These are phyloP conservation scores for Thermochaetoides thermophila DNA, from an alignment of 495 filamentous ascomycete genomes.

Conservation along the genomic window DNA sequence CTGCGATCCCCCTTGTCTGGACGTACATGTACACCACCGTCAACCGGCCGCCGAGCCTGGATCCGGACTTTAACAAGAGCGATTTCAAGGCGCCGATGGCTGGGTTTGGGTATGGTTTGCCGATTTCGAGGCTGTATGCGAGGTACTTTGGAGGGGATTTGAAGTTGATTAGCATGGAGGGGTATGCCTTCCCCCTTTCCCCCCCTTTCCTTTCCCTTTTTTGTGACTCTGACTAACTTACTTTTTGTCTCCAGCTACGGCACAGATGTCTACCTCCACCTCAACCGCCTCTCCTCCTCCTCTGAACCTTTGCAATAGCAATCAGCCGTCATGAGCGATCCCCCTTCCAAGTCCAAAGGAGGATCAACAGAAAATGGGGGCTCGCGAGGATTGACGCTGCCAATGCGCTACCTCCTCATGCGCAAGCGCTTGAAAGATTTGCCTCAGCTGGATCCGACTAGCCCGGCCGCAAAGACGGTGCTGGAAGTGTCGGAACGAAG, in stretches of 20 bases:
- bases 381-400: conserved; percentile 79
- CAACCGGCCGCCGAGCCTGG: conserved; percentile 82
- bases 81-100: conserved; percentile 99
- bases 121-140: conserved; percentile 86
- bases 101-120: conserved; percentile 90
- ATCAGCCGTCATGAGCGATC: conserved; percentile 87
- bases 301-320: conserved; percentile 97
- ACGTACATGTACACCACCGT: conserved; percentile 99
- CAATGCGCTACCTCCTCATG: conserved; percentile 40
- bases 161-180: conserved; percentile 98
- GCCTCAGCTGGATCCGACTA: no score
- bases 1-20: conserved; percentile 89
- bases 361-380: conserved; percentile 19
- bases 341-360: no score
- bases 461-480: no score
- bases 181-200: conserved; percentile 43
- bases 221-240: background rate
- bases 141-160: conserved; percentile 94
- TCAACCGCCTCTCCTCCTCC: conserved; percentile 87
- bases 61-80: conserved; percentile 96
- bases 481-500: conserved; percentile 67
- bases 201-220: background rate
- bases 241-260: conserved; percentile 52
- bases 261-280: conserved; percentile 94
- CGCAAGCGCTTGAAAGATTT: conserved; percentile 41